Evolutionary conservation across 345 rosid species (phyloP).

Genomic region (Reutealis trisperma): DNA sequence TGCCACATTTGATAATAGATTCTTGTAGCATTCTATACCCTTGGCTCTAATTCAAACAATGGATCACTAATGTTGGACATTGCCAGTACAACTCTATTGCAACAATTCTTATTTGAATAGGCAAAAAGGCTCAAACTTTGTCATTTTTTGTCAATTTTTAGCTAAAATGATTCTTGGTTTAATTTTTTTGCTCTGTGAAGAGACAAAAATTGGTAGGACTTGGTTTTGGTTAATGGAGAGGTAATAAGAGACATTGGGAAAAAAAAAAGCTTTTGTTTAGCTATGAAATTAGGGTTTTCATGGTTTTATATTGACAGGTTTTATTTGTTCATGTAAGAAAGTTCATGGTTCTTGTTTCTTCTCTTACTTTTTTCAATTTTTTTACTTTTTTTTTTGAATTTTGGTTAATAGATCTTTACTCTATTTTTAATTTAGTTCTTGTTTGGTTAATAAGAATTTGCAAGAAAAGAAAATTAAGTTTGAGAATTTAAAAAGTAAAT

Average conservation of each 20-base stretch:
- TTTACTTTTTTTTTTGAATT: too few relatives aligned
- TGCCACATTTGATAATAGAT: conserved; percentile 69
- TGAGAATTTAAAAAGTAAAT: too few relatives aligned
- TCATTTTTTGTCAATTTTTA: neutral
- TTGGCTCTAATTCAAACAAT: conserved; percentile 23
- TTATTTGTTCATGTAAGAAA: neutral
- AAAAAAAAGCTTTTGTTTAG: neutral
- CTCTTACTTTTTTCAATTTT: too few relatives aligned
- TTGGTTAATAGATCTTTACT: too few relatives aligned
- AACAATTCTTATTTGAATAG: conserved; percentile 19
- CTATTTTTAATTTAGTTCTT: too few relatives aligned
- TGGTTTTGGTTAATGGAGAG: conserved; percentile 41
- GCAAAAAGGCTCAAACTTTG: conserved; percentile 21
- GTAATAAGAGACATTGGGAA: conserved; percentile 50
- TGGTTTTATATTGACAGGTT: neutral
- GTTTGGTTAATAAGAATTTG: too few relatives aligned
- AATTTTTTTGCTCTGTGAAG: conserved; percentile 9
- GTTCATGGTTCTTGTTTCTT: too few relatives aligned
- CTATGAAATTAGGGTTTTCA: conserved; percentile 1
- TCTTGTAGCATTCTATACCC: conserved; percentile 36
- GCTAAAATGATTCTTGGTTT: conserved; percentile 1
- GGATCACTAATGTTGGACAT: conserved; percentile 16
- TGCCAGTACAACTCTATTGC: conserved; percentile 23
- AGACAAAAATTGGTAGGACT: conserved; percentile 30
- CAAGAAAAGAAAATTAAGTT: too few relatives aligned